Evolutionary conservation across 306 rosid genomes (phyloP), one percentile per base, ranked within the genome.

Genomic region (Senna siamea): DNA sequence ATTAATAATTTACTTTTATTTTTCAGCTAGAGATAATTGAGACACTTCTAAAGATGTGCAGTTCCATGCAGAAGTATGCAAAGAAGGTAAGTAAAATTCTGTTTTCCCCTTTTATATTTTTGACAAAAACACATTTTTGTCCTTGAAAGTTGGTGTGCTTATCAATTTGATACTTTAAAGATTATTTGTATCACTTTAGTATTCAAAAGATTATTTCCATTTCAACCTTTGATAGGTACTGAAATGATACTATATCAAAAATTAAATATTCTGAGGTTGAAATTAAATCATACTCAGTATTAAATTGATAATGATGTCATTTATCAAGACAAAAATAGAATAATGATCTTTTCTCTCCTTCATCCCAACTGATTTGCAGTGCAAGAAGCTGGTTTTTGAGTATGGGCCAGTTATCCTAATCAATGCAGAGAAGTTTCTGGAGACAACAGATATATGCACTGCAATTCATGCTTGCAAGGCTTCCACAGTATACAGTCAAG

Each of bases 401-500:
- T 94, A 87, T 64, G 97, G 96, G 66, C 93, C 96, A 6, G 47
- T 87, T 32, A 15, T 88, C 51, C 76, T 90, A 41, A 63, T 77
- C 46, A 88, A 90, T 79, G 89, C 96, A 26, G 90, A 89, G 88
- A 88, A 90, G 82, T 79, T 87, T 78, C 85, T 94, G 6, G 96
- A 90, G 75, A 75, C 69, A 9, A 77, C 81, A 34, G 93, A 94
- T 70, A 62, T 94, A 75, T 92, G 99, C 92, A 80, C 69, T 11
- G 75, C 76, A 12, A 70, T 92, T 50, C 96, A 88, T 69, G 95
- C 97, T 52, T 94, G 95, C 80, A 79, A 81, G 53, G 74, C 73
- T 37, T 34, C 75, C 17, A 30, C 22, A 14, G 64, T 18, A 15
- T 22, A 54, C 20, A 52, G 9, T 15, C 56, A 30, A 59, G 69